Base-by-base conservation (phyloP, 306 rosid genomes). In the Bauhinia variegata region DNA sequence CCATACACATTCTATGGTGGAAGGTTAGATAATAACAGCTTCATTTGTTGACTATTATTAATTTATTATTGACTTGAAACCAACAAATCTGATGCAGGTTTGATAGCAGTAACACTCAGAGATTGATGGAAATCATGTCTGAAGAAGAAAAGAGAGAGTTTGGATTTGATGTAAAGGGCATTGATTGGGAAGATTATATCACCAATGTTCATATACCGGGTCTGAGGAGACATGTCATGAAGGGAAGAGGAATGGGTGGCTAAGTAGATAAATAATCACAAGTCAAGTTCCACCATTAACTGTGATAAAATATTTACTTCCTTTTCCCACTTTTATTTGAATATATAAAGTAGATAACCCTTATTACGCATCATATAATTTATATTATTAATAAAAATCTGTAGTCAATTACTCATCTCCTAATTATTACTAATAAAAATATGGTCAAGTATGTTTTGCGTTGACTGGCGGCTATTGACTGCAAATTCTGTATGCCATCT, bases 1-100 rank as follows among this genome's bases (percentile, higher is more conserved):
- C 96, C 98, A 6, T 92, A 92, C 71, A 82, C 98, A 71, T 92
- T 92, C 74, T 92, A 85, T 75, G 87, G 88, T 77, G 98, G 99
- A 86, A 93, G 97, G 99, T 90, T 78, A 67, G 74, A 54, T 64
- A 43, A 65, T 16, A 12, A 55, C 39, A 51, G 31, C 8, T 8
- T 32, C 52, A n/a, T n/a, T n/a, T n/a, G n/a, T n/a, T n/a, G n/a
- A n/a, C n/a, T n/a, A n/a, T n/a, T n/a, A n/a, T n/a, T n/a, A n/a
- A n/a, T n/a, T n/a, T n/a, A n/a, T n/a, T 71, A 50, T 19, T 67
- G 38, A 75, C 11, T 48, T 18, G 10, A 19, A 57, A 34, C 31
- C 11, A 53, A 64, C 6, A 52, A 68, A 12, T 70, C 18, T 61
- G 18, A 17, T 72, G 83, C 88, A 93, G 97, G 82, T 89, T 93